A percentile compares a stretch with the other conserved stretches of the same genome.
Conservation (phyloP, 1,139 yeast genomes). For the Nakaseomyces kungkrabaensis region DNA sequence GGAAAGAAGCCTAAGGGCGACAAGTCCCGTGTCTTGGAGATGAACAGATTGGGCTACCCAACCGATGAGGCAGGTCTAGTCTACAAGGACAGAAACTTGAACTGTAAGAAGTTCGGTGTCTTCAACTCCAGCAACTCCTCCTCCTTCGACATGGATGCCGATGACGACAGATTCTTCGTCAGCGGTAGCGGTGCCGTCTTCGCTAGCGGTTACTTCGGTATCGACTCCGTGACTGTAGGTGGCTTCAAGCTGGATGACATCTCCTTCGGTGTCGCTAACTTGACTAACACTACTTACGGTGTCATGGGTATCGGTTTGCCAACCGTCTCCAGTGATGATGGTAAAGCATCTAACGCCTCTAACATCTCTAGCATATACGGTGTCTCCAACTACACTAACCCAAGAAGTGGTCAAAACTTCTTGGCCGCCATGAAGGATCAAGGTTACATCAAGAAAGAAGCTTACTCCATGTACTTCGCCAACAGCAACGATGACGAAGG, state of each 20-base stretch:
- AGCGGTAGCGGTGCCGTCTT: background rate
- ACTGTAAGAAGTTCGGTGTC: conserved; percentile 1
- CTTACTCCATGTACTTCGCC: conserved; percentile 47
- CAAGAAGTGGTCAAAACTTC: conserved; percentile 40
- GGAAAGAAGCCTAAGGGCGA: conserved; percentile 1
- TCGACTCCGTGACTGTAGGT: conserved; percentile 1
- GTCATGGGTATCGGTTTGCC: conserved; percentile 3
- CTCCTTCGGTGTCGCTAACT: conserved; percentile 1
- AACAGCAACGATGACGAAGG: conserved; percentile 33
- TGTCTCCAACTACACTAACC: conserved; percentile 36
- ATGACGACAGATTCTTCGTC: background rate
- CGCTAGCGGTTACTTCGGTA: conserved; percentile 1
- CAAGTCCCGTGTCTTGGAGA: background rate
- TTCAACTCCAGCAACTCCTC: conserved; percentile 1
- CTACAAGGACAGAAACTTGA: background rate
- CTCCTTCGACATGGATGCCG: background rate
- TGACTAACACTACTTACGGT: background rate
- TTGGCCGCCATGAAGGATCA: background rate
- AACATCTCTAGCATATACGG: background rate
- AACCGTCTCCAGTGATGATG: background rate
- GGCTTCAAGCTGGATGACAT: background rate
- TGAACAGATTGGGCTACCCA: background rate
- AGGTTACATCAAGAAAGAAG: conserved; percentile 35
- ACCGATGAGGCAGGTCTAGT: background rate
- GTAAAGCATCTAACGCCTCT: background rate